Base-by-base conservation (phyloP, 257 asterid genomes). In the Gentiana dahurica region DNA sequence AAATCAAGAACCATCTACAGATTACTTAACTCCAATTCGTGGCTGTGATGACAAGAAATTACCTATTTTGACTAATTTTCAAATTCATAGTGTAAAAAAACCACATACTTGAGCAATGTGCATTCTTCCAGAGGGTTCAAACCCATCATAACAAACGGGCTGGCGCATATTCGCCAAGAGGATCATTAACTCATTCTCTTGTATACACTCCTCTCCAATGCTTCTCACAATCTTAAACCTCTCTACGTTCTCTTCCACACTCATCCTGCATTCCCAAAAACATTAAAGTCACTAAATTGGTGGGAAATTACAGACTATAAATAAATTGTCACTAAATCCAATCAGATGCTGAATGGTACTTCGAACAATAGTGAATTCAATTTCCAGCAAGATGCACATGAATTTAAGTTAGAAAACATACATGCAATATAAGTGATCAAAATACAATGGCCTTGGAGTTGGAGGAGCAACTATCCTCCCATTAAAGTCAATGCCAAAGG, bases 71-170 rank as follows among this genome's bases (percentile, higher is more conserved):
- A 24, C 24, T 24, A 24, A 24, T 24, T 24, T 24, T 24, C 24
- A 4, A 15, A 8, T 11, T 6, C 12, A 15, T 11, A 50, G 1
- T 32, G 35, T 3, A 51, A 7, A 34, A 37, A 53, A 38, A 33
- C 44, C 2, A 48, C 55, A 55, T 15, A 89, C 97, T 95, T 89
- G 95, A 38, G 97, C 97, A 62, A 89, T 89, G 69, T 89, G 96
- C 97, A 89, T 89, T 65, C 96, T 83, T 9, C 97, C 97, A 34
- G 97, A 89, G 13, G 94, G 96, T 60, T 90, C 97, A 59, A 90
- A 84, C 9, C 96, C 96, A 59, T 87, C 97, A 38, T 87, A 90
- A 75, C 96, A 87, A 56, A 84, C 50, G 38, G 85, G 88, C 3
- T 80, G 73, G 34, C 84, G 84, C 69, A 84, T 87, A 49, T 84